These are phyloP conservation scores for Penicillium angulare DNA, from an alignment of 495 filamentous ascomycete species.

Conservation along the genomic window DNA sequence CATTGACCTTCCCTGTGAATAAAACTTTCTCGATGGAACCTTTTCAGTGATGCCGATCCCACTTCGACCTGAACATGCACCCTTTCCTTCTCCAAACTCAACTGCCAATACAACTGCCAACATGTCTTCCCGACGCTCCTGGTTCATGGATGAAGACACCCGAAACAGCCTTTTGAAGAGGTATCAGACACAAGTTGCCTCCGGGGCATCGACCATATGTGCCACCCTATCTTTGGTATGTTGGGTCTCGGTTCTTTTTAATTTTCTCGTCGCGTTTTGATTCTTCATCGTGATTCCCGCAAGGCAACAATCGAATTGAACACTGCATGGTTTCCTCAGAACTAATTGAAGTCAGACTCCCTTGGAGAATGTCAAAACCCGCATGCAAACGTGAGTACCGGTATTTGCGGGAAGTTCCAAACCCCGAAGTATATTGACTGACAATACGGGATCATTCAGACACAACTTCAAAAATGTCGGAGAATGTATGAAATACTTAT, in stretches of 20 bases:
- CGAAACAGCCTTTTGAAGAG: constrained; percentile 43
- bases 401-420: no score
- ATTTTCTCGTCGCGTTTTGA: no score
- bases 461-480: constrained; percentile 44
- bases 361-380: constrained; percentile 50
- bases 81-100: constrained; percentile 26
- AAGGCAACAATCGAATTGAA: not conserved
- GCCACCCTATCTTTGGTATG: constrained; percentile 47
- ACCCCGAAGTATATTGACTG: not conserved
- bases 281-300: not conserved
- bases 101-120: constrained; percentile 27
- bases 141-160: constrained; percentile 41
- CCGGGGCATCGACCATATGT: constrained; percentile 41
- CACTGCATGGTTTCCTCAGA: no score
- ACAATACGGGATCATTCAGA: constrained; percentile 12
- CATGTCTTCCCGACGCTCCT: constrained; percentile 36
- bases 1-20: no score
- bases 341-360: constrained; percentile 32
- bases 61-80: constrained; percentile 46
- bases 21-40: constrained; percentile 31
- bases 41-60: constrained; percentile 42
- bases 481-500: constrained; percentile 43
- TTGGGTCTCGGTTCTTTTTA: no score
- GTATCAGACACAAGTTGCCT: constrained; percentile 49
- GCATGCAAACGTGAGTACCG: constrained; percentile 48